Base-by-base conservation (phyloP, 495 filamentous ascomycete genomes). In the Cryomyces antarcticus region DNA sequence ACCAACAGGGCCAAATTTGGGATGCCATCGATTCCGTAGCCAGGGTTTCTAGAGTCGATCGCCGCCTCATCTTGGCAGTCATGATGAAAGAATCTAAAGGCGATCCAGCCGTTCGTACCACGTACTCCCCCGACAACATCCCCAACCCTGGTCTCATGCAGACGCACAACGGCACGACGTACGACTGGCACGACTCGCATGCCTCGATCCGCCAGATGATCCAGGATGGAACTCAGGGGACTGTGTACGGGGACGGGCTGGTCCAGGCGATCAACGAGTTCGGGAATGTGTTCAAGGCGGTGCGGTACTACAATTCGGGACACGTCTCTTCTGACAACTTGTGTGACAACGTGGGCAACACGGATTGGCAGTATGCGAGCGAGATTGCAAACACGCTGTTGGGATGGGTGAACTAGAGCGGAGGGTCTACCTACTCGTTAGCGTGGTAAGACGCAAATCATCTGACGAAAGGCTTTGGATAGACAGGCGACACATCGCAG, bases 81-180 rank as follows among this genome's bases (percentile, higher is more conserved):
- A 37, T 49, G 28, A 46, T 54, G 49, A 49, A 54, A 40, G 52
- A 54, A 37, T 41, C 33, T 43, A 49, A 52, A 24, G 52, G 52
- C 29, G 48, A 48, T 35, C 49, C 52, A 6, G 64, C 69, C 36
- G 66, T 59, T n/a, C 59, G 57, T 1, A 66, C 67, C 12, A 67
- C 67, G 37, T 54, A 61, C 48, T 54, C 17, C 2, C 17, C 17
- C 17, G 12, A 60, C 46, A 55, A 57, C 12, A 59, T 69, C 44
- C 39, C n/a, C 47, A 74, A 74, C 52, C 68, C 69, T 0, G 70
- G 70, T 37, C 55, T 74, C 5, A 72, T 74, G 70, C 70, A 74
- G 38, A 44, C 43, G 13, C 48, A 52, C 38, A 41, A 50, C 30
- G 50, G 50, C 28, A 17, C 30, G 0, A 47, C 9, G 33, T 36